These are phyloP conservation scores for Alternaria sp. DNA, from an alignment of 2,329 filamentous ascomycete genomes.

Conservation along the genomic window DNA sequence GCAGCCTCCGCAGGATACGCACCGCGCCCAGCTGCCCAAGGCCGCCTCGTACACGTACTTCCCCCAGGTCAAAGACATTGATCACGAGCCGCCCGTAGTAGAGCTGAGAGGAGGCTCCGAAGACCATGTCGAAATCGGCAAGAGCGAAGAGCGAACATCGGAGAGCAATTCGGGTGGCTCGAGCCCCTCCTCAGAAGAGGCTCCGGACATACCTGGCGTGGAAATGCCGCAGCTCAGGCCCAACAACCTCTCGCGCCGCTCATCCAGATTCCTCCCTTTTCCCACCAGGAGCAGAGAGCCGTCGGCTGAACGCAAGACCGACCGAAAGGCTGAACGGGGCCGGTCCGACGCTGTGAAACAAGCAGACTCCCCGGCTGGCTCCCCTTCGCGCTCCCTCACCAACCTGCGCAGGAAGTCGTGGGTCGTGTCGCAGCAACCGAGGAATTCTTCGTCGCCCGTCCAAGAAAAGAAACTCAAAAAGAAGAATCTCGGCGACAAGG, in stretches of 20 bases:
- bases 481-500: conserved; percentile 31
- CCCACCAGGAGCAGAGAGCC: conserved; percentile 48
- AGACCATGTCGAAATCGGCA: conserved; percentile 41
- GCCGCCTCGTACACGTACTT: conserved; percentile 55
- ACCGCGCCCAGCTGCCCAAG: conserved; percentile 47
- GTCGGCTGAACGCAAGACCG: conserved; percentile 42
- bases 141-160: conserved; percentile 44
- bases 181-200: conserved; percentile 55
- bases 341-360: conserved; percentile 40
- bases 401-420: conserved; percentile 51
- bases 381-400: conserved; percentile 45
- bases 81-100: conserved; percentile 41
- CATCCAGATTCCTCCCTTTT: conserved; percentile 49
- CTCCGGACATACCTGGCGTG: conserved; percentile 36
- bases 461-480: conserved; percentile 30
- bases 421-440: conserved; percentile 35
- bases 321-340: conserved; percentile 37
- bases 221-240: conserved; percentile 46
- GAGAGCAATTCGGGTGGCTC: conserved; percentile 56
- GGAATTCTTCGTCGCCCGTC: conserved; percentile 27
- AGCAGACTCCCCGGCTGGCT: conserved; percentile 34
- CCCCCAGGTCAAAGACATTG: conserved; percentile 49
- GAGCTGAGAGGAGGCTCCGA: conserved; percentile 46
- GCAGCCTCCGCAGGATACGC: conserved; percentile 33
- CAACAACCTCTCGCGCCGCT: conserved; percentile 45